These are phyloP conservation scores for Thymus mandschuricus DNA, from an alignment of 257 asterid species.

Conservation along the genomic window DNA sequence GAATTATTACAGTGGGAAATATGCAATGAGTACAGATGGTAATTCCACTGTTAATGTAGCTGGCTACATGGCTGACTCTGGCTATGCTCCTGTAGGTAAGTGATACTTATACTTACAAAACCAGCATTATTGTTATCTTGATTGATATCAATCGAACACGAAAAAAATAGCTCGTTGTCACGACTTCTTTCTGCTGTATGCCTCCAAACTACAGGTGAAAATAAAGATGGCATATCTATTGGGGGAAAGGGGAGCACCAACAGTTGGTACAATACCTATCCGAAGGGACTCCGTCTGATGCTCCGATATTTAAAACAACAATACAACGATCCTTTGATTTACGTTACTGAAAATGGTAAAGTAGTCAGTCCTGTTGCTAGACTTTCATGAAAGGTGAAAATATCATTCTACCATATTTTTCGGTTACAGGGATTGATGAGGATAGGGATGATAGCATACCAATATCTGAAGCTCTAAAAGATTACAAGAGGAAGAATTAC, in stretches of 20 bases:
- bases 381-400: not conserved
- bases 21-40: conserved; percentile 20
- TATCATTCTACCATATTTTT: not conserved
- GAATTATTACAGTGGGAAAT: conserved; percentile 37
- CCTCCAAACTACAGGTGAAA: conserved; percentile 2
- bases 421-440: conserved; percentile 39
- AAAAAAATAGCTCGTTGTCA: not conserved
- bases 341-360: conserved; percentile 53
- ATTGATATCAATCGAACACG: too few species aligned
- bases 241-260: conserved; percentile 29
- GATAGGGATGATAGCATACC: conserved; percentile 28
- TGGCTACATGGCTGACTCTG: conserved; percentile 33
- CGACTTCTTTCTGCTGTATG: too few species aligned
- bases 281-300: conserved; percentile 38
- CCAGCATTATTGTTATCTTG: too few species aligned
- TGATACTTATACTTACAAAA: not conserved
- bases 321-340: conserved; percentile 46
- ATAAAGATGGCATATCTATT: conserved; percentile 26
- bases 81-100: conserved; percentile 15
- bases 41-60: not conserved
- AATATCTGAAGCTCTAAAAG: conserved; percentile 35
- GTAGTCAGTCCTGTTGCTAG: too few species aligned
- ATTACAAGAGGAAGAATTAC: conserved; percentile 38
- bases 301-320: conserved; percentile 33
- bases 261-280: conserved; percentile 27